A percentile compares a stretch with the other conserved stretches of the same genome.
Conservation (phyloP, 1,284 basidiomycete species). For the Marasmius oreades region DNA sequence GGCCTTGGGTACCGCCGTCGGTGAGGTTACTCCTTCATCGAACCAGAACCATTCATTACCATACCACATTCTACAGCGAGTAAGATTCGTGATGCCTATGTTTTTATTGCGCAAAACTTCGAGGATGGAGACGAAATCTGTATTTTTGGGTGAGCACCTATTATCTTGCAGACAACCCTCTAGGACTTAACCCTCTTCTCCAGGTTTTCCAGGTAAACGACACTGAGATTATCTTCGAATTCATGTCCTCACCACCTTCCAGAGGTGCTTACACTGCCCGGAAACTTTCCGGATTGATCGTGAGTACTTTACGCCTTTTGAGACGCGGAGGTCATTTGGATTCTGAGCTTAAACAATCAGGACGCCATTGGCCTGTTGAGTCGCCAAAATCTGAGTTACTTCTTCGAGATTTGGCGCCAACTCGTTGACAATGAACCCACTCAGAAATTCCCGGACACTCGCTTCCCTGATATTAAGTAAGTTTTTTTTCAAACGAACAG, state of each 20-base stretch:
- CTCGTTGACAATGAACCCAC: background rate
- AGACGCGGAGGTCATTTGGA: background rate
- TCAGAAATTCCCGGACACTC: background rate
- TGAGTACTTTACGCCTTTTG: background rate
- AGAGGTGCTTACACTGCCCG: conserved; percentile 24
- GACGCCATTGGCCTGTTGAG: background rate
- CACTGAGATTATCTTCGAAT: background rate
- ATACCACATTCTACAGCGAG: conserved; percentile 18
- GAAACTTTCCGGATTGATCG: conserved; percentile 19
- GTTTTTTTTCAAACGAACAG: background rate
- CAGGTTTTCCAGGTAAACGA: background rate
- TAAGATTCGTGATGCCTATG: conserved; percentile 25
- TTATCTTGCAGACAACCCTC: background rate
- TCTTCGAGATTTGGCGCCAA: background rate
- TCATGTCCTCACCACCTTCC: background rate
- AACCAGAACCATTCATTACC: background rate
- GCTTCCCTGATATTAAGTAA: background rate
- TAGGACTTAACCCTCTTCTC: background rate
- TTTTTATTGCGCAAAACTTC: conserved; percentile 23
- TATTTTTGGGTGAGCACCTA: conserved; percentile 19
- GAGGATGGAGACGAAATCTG: conserved; percentile 22
- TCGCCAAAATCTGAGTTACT: background rate
- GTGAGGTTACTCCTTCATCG: background rate
- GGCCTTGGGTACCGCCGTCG: background rate
- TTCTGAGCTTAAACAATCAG: background rate